Evolutionary conservation across 306 rosid species (phyloP), one percentile per base, ranked within the genome.

Genomic region (Vigna trinervia): DNA sequence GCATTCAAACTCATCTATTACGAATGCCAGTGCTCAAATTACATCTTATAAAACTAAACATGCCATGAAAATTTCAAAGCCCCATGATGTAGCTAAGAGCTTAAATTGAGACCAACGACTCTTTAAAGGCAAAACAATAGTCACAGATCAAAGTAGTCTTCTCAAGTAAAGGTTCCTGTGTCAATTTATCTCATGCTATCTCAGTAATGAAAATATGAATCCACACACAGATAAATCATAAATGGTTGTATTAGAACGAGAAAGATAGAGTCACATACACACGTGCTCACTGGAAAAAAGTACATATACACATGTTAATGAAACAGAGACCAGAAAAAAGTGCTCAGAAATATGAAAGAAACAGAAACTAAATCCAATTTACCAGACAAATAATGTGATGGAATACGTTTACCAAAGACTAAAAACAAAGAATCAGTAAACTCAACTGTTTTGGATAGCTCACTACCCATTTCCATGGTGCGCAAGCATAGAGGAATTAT

Each of bases 401-500:
- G 13, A 66, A 69, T 11, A 12, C 63, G 74, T 76, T 70, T 14
- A 58, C 13, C 30, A 43, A 68, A 20, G 47, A 67, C 57, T 3
- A 54, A 75, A 19, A 81, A 47, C 62, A 30, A 78, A 74, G 78
- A 80, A 78, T 76, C 86, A 61, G 77, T 69, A 79, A 32, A 90
- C 96, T 88, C 87, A 87, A 92, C 97, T 80, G 97, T 92, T 92
- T 95, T 95, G 79, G 98, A 94, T 70, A 94, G 81, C 77, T 94
- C 98, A 69, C 97, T 94, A 19, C 97, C 98, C 97, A 92, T 92
- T 86, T 94, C 98, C 98, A 94, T 94, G 4, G 98, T 94, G 52
- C 97, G 97, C 54, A 94, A 74, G 85, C 97, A 94, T 82, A 94
- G 76, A 1, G 98, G 98, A 77, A 92, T 94, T 71, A 94, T 94